Percentiles rank a stretch among this genome's conserved stretches.
phyloP scores from a whole-genome alignment of 768 basidiomycete species.

The Podaxis carcinomalis region DNA sequence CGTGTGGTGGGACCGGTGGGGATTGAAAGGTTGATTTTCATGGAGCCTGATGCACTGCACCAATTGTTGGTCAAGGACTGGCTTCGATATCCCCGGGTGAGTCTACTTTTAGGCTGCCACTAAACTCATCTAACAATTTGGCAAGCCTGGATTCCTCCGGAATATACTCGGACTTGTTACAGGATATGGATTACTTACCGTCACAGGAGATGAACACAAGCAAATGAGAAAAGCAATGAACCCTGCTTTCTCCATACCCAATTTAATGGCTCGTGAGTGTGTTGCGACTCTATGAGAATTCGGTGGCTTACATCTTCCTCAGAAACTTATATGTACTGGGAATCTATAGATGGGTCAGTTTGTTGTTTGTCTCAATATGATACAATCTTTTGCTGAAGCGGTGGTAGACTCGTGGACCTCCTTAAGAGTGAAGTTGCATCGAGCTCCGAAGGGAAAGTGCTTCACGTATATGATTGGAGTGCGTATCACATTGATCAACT shows the following conservation, averaged over 20 bases:
- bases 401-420: slow-evolving; percentile 13
- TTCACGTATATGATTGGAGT: slow-evolving; percentile 35
- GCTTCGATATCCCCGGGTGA: slow-evolving; percentile 40
- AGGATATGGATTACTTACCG: slow-evolving; percentile 43
- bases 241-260: slow-evolving; percentile 46
- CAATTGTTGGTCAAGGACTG: slow-evolving; percentile 41
- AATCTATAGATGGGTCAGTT: slow-evolving; percentile 34
- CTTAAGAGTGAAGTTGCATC: slow-evolving; percentile 12
- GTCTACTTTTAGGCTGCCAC: slow-evolving; percentile 6
- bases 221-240: slow-evolving; percentile 49
- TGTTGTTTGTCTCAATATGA: neutral
- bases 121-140: neutral
- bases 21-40: slow-evolving; percentile 40
- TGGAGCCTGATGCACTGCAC: slow-evolving; percentile 39
- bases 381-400: neutral
- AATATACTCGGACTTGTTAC: slow-evolving; percentile 36
- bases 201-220: slow-evolving; percentile 45
- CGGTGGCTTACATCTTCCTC: slow-evolving; percentile 21
- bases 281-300: too few species aligned
- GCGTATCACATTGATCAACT: slow-evolving; percentile 11
- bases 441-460: slow-evolving; percentile 20
- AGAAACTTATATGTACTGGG: slow-evolving; percentile 34
- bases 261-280: slow-evolving; percentile 33
- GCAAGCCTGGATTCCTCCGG: slow-evolving; percentile 39
- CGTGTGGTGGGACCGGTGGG: slow-evolving; percentile 42